Evolutionary conservation across 1,139 yeast genomes (phyloP).

Genomic region (Arxiozyma slooffiae): DNA sequence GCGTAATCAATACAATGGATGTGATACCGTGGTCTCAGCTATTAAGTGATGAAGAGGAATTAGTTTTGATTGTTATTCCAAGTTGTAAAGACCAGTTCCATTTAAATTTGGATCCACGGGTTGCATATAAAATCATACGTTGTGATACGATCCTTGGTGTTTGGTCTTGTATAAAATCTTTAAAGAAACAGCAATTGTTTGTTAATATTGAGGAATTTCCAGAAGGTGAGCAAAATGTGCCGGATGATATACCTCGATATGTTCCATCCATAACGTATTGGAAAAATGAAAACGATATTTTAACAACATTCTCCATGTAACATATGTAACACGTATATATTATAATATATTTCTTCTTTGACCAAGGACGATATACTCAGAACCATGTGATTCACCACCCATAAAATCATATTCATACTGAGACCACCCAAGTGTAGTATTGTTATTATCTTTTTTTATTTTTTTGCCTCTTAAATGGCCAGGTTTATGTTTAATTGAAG

Average conservation of each 20-base stretch:
- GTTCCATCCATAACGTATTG: constrained; percentile 5
- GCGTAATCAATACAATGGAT: too few relatives aligned
- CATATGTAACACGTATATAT: too few relatives aligned
- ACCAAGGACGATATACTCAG: constrained; percentile 45
- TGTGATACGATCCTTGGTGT: constrained; percentile 35
- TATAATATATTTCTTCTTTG: constrained; percentile 37
- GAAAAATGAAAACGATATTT: constrained; percentile 1
- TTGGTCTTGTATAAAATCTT: constrained; percentile 37
- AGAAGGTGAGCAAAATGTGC: constrained; percentile 12
- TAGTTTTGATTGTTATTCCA: constrained; percentile 21
- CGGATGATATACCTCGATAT: constrained; percentile 27
- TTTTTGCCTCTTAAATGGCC: constrained; percentile 26
- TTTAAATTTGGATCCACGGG: constrained; percentile 4
- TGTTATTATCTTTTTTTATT: too few relatives aligned
- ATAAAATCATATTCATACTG: constrained; percentile 49
- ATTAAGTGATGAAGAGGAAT: constrained; percentile 11
- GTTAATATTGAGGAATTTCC: constrained; percentile 12
- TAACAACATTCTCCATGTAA: constrained; percentile 1
- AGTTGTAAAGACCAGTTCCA: constrained; percentile 3
- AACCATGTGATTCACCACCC: constrained; percentile 44
- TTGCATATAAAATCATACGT: constrained; percentile 29
- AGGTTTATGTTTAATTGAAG: constrained; percentile 30
- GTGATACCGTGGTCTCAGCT: too few relatives aligned
- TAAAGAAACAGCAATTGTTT: constrained; percentile 30
- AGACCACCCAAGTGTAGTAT: constrained; percentile 47